Evolutionary conservation across 139 green algal genomes (phyloP), one percentile per base, ranked within the genome.

Genomic region (Micromonas commoda): DNA sequence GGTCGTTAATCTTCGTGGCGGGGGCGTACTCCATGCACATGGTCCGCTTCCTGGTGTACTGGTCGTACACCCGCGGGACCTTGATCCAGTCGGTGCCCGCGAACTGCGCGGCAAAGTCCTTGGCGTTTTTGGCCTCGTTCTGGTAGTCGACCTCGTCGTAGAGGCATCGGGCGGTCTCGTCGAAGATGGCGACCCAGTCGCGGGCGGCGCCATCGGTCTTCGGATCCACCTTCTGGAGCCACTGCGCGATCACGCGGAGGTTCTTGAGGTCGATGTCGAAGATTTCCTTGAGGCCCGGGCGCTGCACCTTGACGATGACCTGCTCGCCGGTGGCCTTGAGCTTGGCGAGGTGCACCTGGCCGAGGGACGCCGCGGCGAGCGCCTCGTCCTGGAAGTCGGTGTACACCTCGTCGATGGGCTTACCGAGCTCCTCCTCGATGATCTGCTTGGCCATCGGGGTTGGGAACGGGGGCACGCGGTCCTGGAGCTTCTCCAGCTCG

Each of bases 151-250:
- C 97, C 79, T 99, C 94, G 79, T 97, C 84, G 86, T 98, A 98
- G 45, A 98, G 86, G 78, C 98, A 95, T 80, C 89, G 85, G 21
- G 86, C 89, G 88, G 93, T 98, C 88, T 99, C 95, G 82, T 99
- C 95, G 81, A 99, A 99, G 80, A 99, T 98, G 71, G 95, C 95
- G 39, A 99, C 95, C 95, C 95, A 99, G 85, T 99, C 95, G 63
- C 95, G 87, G 19, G 92, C 92, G 5, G 95, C 95, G 60, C 95
- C 95, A 82, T 99, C 95, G 1, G 88, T 94, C 87, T 98, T 98
- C 75, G 95, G 93, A 87, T 99, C 95, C 60, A 92, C 71, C 77
- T 85, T 86, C 32, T 88, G 81, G 1, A 80, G 32, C 81, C 84
- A 88, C 85, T 97, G 82, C 1, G 93, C 90, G 72, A 98, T 82